Evolutionary conservation across 495 filamentous ascomycete species (phyloP), one percentile per base, ranked within the genome.

Genomic region (Sporormia fimetaria): DNA sequence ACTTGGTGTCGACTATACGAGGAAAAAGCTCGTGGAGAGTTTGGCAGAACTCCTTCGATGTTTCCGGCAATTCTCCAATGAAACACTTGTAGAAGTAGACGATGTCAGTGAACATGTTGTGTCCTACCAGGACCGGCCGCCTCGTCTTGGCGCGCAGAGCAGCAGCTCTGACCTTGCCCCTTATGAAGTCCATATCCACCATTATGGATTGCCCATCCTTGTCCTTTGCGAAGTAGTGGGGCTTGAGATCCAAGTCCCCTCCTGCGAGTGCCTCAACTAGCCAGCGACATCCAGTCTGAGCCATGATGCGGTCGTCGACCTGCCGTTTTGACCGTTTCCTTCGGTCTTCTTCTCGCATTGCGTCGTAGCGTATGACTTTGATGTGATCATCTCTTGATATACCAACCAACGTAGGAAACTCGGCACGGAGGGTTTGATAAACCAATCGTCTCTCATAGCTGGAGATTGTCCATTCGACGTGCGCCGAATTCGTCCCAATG

Each of bases 21-120:
- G 85, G 83, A 54, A 88, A 88, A 5, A 76, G 46, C 21, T 60
- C 33, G 44, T 76, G 67, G 15, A 77, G 61, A 14, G 58, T 47
- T 2, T 53, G 28, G 25, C 74, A 64, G 52, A 87, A 87, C 18
- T 76, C 72, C 29, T 69, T 63, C 3, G 82, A 59, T 4, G 59
- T 69, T 9, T 67, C 59, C 3, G 82, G 84, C 6, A 92, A 61
- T 0, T 59, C 49, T 1, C 81, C 77, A 33, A 87, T 62, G 55
- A 88, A 90, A 41, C 69, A 74, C 18, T 63, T 55, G 54, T 78
- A 81, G 42, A 92, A 63, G 53, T 82, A 83, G 21, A 78, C 66
- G 15, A 92, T 56, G 56, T 92, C 85, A 3, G 67, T 69, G 44
- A 90, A 81, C 17, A 79, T 58, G 54, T 90, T 92, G 57, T 94